phyloP scores from a whole-genome alignment of 768 basidiomycete genomes.

The Tulasnella calospora region DNA sequence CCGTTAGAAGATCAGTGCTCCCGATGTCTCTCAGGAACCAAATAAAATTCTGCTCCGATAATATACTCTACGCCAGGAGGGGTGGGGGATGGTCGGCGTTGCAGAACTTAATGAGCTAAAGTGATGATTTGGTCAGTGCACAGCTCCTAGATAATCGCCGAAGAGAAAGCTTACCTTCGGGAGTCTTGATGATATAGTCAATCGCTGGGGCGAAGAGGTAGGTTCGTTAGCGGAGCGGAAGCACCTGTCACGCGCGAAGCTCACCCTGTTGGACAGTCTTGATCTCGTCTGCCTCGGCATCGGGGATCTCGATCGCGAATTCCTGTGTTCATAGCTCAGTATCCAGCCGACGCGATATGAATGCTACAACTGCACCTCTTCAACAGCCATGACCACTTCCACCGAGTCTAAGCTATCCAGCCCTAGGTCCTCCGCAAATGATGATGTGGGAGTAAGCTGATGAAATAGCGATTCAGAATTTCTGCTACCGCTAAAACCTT shows the following conservation, averaged over 20 bases:
- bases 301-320: slow-evolving; percentile 96
- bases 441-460: slow-evolving; percentile 61
- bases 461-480: slow-evolving; percentile 21
- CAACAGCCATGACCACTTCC: slow-evolving; percentile 98
- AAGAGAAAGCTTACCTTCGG: slow-evolving; percentile 56
- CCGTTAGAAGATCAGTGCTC: neutral
- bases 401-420: slow-evolving; percentile 95
- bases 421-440: slow-evolving; percentile 78
- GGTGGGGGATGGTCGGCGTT: neutral
- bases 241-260: slow-evolving; percentile 30
- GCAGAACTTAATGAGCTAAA: slow-evolving; percentile 46
- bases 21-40: neutral
- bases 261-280: slow-evolving; percentile 85
- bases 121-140: slow-evolving; percentile 7
- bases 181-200: slow-evolving; percentile 90
- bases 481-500: neutral
- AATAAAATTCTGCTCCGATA: neutral
- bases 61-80: neutral
- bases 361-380: slow-evolving; percentile 55
- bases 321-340: slow-evolving; percentile 51
- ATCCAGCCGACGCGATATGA: neutral
- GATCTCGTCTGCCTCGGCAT: slow-evolving; percentile 92
- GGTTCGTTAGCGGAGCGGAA: neutral
- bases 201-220: slow-evolving; percentile 53
- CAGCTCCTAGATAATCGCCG: neutral